Evolutionary conservation across 2,329 filamentous ascomycete species (phyloP).

Genomic region (Aureobasidium lini): DNA sequence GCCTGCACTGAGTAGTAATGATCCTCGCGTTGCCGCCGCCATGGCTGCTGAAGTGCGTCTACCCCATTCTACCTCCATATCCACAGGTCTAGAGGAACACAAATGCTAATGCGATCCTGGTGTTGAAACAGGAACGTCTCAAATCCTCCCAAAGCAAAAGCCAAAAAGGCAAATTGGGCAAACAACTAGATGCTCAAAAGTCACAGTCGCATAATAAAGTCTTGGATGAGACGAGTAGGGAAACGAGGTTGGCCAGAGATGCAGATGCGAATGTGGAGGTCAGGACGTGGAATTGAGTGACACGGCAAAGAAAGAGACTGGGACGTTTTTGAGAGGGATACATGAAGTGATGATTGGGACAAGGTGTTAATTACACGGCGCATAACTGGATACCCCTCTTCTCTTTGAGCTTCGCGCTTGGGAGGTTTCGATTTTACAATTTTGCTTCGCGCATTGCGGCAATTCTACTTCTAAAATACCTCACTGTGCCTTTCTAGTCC

Average conservation of each 20-base stretch:
- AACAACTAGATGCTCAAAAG: slow-evolving; percentile 70
- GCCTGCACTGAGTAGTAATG: slow-evolving; percentile 28
- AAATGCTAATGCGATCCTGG: no score
- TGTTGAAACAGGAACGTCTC: slow-evolving; percentile 53
- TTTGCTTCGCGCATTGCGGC: not conserved
- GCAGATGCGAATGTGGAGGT: slow-evolving; percentile 56
- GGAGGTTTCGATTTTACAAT: not conserved
- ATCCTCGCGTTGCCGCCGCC: slow-evolving; percentile 67
- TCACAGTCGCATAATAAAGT: slow-evolving; percentile 58
- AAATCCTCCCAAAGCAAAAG: slow-evolving; percentile 42
- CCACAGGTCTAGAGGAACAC: no score
- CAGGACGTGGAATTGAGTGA: slow-evolving; percentile 35
- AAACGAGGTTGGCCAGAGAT: slow-evolving; percentile 59
- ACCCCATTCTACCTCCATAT: no score
- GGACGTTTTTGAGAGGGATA: not conserved
- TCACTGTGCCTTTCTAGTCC: slow-evolving; percentile 9
- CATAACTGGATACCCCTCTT: not conserved
- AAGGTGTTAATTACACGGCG: not conserved
- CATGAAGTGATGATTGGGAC: not conserved
- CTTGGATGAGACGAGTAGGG: slow-evolving; percentile 59
- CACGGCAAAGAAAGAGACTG: not conserved
- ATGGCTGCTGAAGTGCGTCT: no score
- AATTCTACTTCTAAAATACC: not conserved
- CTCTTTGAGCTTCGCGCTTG: not conserved
- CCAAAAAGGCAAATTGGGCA: slow-evolving; percentile 58